A percentile compares a stretch with the other conserved stretches of the same genome.
Evolutionary conservation across 78 protist genomes (phyloP).

Genomic region (Tieghemostelium lacteum): DNA sequence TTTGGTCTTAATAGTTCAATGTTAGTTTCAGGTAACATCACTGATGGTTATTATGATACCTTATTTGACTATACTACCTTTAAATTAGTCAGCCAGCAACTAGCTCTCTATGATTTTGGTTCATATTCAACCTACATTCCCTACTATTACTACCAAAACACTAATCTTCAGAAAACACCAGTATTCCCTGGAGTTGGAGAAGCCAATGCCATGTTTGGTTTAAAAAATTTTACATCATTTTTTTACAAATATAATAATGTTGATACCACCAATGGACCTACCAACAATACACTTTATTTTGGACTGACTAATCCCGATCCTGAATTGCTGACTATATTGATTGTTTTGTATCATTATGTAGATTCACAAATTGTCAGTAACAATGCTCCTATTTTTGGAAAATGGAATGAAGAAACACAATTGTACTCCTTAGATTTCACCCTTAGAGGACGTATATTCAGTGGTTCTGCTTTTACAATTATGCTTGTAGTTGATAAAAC

Average conservation of each 20-base stretch:
- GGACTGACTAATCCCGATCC: not conserved
- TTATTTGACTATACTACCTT: not conserved
- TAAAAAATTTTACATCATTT: not conserved
- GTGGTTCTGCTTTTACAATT: not conserved
- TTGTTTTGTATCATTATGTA: not conserved
- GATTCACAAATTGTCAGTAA: too few species aligned
- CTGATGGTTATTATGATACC: not conserved
- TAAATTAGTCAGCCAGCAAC: not conserved
- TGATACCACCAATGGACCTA: not conserved
- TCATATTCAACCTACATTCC: not conserved
- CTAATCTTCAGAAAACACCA: not conserved
- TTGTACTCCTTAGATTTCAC: not conserved
- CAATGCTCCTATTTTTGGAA: not conserved
- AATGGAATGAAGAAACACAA: not conserved
- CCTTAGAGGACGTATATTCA: not conserved
- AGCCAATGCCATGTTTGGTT: not conserved
- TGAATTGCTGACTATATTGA: too few species aligned
- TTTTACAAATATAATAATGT: not conserved
- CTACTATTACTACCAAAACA: not conserved
- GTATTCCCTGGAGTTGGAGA: not conserved
- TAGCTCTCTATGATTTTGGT: not conserved
- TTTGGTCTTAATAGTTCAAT: not conserved
- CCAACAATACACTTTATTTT: not conserved
- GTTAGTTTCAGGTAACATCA: not conserved
- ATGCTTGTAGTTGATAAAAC: too few species aligned